Evolutionary conservation across 2,329 filamentous ascomycete species (phyloP).

Genomic region (Hirsutella rhossiliensis): DNA sequence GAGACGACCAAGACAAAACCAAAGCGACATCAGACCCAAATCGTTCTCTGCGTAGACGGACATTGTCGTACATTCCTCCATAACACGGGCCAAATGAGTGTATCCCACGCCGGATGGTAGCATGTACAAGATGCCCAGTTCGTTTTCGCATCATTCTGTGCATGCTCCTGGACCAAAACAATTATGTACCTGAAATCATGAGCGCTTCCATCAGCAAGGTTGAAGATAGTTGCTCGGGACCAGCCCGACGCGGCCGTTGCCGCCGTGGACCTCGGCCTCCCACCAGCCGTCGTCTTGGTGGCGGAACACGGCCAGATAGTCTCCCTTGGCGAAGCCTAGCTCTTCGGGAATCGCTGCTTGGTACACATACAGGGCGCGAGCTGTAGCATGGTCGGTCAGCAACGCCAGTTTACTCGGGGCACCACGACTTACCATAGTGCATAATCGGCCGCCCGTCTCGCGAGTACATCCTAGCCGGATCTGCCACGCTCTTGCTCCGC

Average conservation of each 20-base stretch:
- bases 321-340: constrained; percentile 82
- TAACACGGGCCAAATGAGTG: not conserved
- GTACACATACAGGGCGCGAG: constrained; percentile 89
- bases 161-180: not conserved
- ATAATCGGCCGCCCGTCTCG: constrained; percentile 77
- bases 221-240: constrained; percentile 60
- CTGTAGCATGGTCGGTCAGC: constrained; percentile 33
- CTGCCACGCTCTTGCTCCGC: constrained; percentile 77
- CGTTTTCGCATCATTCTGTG: not conserved
- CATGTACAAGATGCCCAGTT: not conserved
- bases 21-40: not conserved
- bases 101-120: not conserved
- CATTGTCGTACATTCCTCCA: not conserved
- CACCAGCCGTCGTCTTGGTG: constrained; percentile 98
- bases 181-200: not conserved
- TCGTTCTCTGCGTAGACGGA: not conserved
- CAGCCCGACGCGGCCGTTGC: constrained; percentile 45
- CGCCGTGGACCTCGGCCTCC: constrained; percentile 85
- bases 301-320: constrained; percentile 75
- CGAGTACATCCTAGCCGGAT: constrained; percentile 69
- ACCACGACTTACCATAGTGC: constrained; percentile 70
- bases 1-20: not conserved
- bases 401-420: not conserved
- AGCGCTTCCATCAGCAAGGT: constrained; percentile 22
- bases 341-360: constrained; percentile 92